These are phyloP conservation scores for Antrodiella citrinella DNA, from an alignment of 768 basidiomycete species.

Conservation along the genomic window DNA sequence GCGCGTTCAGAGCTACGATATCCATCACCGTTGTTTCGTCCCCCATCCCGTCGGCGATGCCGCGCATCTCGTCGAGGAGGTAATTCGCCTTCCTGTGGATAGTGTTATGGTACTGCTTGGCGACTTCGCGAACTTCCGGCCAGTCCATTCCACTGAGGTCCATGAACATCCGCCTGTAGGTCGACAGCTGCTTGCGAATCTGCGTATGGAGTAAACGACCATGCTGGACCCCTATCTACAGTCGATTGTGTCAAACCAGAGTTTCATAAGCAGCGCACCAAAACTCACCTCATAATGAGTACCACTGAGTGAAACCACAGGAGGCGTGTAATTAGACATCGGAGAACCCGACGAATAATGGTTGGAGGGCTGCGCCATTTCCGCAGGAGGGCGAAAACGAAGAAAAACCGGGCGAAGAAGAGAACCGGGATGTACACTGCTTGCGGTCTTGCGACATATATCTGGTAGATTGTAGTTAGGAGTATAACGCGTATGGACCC, in stretches of 20 bases:
- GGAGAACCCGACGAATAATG: not conserved
- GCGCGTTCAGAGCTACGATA: constrained; percentile 28
- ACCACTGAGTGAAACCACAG: not conserved
- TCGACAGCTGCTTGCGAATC: constrained; percentile 23
- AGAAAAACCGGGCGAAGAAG: too few relatives aligned
- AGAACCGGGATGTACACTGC: too few relatives aligned
- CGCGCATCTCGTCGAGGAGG: constrained; percentile 26
- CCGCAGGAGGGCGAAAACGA: not conserved
- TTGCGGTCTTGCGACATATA: too few relatives aligned
- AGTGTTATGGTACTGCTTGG: constrained; percentile 17
- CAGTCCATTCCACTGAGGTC: constrained; percentile 25
- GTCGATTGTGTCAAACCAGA: not conserved
- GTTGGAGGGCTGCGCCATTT: too few relatives aligned
- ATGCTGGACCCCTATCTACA: constrained; percentile 25
- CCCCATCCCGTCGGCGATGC: constrained; percentile 24
- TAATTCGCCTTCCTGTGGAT: constrained; percentile 21
- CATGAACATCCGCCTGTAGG: constrained; percentile 26
- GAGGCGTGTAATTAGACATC: not conserved
- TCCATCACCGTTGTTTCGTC: constrained; percentile 19
- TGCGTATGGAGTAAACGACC: constrained; percentile 21
- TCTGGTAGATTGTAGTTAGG: too few relatives aligned
- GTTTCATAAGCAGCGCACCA: not conserved
- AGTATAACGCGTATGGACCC: too few relatives aligned
- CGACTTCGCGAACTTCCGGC: constrained; percentile 22
- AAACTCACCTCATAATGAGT: not conserved